Conservation (phyloP, 345 rosid genomes). For the Gossypium bickii region DNA sequence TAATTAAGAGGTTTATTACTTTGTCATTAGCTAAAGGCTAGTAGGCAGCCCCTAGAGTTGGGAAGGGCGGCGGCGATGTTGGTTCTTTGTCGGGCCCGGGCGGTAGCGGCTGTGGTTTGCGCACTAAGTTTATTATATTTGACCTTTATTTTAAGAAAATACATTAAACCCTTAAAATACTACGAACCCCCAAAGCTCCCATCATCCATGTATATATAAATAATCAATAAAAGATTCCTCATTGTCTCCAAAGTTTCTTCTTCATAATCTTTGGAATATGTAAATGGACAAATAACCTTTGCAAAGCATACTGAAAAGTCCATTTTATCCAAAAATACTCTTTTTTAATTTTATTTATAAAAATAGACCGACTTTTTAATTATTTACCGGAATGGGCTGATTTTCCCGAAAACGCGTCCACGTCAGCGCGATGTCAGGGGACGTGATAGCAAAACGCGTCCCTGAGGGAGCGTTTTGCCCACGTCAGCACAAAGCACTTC, state of each 20-base stretch:
- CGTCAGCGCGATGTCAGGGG: too few relatives aligned
- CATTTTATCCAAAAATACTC: too few relatives aligned
- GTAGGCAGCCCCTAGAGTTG: neutral
- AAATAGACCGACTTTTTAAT: too few relatives aligned
- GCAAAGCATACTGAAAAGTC: neutral
- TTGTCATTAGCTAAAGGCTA: neutral
- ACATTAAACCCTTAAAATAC: neutral
- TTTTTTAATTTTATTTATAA: too few relatives aligned
- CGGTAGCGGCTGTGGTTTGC: constrained; percentile 51
- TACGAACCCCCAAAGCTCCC: neutral
- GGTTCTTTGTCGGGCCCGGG: constrained; percentile 18
- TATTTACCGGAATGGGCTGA: too few relatives aligned
- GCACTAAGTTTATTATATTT: constrained; percentile 27
- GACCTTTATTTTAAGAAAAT: neutral
- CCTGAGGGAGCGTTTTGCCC: too few relatives aligned
- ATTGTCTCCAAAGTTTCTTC: neutral
- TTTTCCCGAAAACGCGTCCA: too few relatives aligned
- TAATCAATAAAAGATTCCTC: neutral
- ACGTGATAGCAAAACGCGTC: too few relatives aligned
- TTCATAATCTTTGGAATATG: too few relatives aligned
- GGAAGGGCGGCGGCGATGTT: constrained; percentile 5
- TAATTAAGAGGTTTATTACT: neutral
- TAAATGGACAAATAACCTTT: neutral
- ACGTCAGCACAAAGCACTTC: too few relatives aligned
- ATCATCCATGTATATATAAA: neutral